A percentile compares a stretch with the other conserved stretches of the same genome.
Evolutionary conservation across 1,284 basidiomycete genomes (phyloP).

Genomic region (Rhodotorula sp.): DNA sequence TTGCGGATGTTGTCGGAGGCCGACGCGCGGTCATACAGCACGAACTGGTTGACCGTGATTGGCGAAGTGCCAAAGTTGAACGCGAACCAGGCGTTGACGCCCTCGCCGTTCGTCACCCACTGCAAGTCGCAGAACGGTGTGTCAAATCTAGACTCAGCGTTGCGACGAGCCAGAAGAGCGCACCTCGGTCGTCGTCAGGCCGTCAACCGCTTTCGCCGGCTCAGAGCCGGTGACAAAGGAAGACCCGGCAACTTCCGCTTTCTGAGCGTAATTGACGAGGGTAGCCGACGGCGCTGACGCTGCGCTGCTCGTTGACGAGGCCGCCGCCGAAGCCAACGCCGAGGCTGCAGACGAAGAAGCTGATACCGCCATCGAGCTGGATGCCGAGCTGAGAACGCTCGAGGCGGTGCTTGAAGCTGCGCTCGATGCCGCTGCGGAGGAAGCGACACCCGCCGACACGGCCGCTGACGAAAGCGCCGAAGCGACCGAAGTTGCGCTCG

Average conservation of each 20-base stretch:
- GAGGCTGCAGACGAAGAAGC: too few relatives aligned
- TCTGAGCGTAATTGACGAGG: not conserved
- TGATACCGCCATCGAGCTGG: too few relatives aligned
- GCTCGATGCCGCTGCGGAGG: not conserved
- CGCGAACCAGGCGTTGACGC: not conserved
- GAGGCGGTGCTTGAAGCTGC: too few relatives aligned
- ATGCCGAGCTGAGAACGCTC: too few relatives aligned
- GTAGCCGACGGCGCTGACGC: not conserved
- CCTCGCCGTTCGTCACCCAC: not conserved
- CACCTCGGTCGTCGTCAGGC: not conserved
- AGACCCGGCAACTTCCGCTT: not conserved
- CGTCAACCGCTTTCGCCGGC: conserved; percentile 1
- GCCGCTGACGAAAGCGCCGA: not conserved
- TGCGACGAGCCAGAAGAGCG: not conserved
- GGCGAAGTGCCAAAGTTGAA: not conserved
- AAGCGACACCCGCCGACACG: not conserved
- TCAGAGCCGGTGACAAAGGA: not conserved
- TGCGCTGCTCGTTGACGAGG: not conserved
- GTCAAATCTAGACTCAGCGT: too few relatives aligned
- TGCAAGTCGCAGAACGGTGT: not conserved
- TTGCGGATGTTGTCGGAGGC: too few relatives aligned
- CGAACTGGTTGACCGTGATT: not conserved
- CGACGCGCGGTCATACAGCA: too few relatives aligned
- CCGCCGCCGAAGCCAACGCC: not conserved
- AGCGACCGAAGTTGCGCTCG: not conserved